Conservation (phyloP, 495 filamentous ascomycete genomes). For the Elasticomyces elasticus region DNA sequence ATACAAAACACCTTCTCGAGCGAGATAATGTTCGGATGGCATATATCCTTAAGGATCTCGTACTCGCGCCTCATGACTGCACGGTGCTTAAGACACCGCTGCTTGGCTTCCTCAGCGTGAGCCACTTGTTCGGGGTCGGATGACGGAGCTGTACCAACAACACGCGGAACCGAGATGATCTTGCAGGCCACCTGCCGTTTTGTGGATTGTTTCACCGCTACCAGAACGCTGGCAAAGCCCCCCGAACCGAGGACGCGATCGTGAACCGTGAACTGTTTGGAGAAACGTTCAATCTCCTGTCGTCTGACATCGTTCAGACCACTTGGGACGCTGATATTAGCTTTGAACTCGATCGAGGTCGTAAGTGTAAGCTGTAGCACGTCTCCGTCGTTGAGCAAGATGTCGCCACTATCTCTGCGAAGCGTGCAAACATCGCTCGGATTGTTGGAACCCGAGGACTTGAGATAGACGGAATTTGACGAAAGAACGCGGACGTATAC, state of each 20-base stretch:
- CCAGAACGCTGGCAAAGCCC: slow-evolving; percentile 29
- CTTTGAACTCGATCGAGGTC: slow-evolving; percentile 9
- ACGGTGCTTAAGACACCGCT: slow-evolving; percentile 6
- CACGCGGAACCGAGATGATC: slow-evolving; percentile 25
- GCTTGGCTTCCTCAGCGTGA: background rate
- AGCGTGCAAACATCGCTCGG: background rate
- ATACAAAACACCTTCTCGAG: slow-evolving; percentile 36
- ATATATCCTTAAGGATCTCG: slow-evolving; percentile 33
- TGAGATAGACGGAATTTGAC: slow-evolving; percentile 24
- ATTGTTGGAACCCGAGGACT: slow-evolving; percentile 2
- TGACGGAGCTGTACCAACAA: background rate
- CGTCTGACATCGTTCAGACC: slow-evolving; percentile 11
- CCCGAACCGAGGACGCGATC: slow-evolving; percentile 29
- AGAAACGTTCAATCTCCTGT: slow-evolving; percentile 20
- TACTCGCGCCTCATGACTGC: slow-evolving; percentile 27
- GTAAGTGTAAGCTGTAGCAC: slow-evolving; percentile 20
- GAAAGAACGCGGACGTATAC: slow-evolving; percentile 36
- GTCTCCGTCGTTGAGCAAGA: slow-evolving; percentile 32
- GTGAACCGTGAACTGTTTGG: slow-evolving; percentile 25
- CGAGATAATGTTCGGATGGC: slow-evolving; percentile 39
- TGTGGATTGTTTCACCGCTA: slow-evolving; percentile 25
- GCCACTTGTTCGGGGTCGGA: background rate
- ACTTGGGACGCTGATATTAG: background rate
- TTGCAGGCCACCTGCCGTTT: slow-evolving; percentile 36
- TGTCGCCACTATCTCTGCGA: slow-evolving; percentile 15